Base-by-base conservation (phyloP, 805 yeast species). In the Phaffomyces opuntiae region DNA sequence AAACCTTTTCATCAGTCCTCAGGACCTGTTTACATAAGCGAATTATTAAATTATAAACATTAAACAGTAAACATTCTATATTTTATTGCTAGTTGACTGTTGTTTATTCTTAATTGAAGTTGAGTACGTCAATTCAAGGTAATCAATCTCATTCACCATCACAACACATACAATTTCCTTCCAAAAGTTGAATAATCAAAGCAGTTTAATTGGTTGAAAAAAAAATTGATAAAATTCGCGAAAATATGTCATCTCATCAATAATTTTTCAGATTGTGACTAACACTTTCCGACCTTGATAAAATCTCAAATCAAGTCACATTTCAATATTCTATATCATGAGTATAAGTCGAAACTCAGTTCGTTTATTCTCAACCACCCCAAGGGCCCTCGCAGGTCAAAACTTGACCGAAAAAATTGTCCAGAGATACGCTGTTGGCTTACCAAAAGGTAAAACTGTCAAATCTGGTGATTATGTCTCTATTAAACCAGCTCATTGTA, bases 371-470 rank as follows among this genome's bases (percentile, higher is more conserved):
- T 53, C 63, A 9, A 47, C 57, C 1, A 39, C 55, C 3, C 40
- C 50, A 9, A 42, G 46, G 9, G 9, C 38, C 1, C 36, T 43
- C 4, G 55, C 53, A 3, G 66, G 64, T 19, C 99, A 93, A 67
- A 93, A 90, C 59, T 66, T 91, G 57, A 90, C 97, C 24, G 99
- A 93, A 68, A 93, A 93, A 68, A 88, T 95, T 49, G 96, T 89
- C 11, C 99, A 93, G 63, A 78, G 77, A 58, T 91, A 87, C 62
- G 95, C 98, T 4, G 95, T 90, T 11, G 95, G 91, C 4, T 64
- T 87, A 39, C 79, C 93, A 21, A 59, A 72, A n/a, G 82, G 79
- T 29, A 91, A 93, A 63, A 62, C 70, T 45, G 96, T 93, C 34
- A 81, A 73, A 56, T 74, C 87, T 40, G 99, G 98, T 13, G 99